These are phyloP conservation scores for Talaromyces islandicus DNA, from an alignment of 2,329 filamentous ascomycete species.

Conservation along the genomic window DNA sequence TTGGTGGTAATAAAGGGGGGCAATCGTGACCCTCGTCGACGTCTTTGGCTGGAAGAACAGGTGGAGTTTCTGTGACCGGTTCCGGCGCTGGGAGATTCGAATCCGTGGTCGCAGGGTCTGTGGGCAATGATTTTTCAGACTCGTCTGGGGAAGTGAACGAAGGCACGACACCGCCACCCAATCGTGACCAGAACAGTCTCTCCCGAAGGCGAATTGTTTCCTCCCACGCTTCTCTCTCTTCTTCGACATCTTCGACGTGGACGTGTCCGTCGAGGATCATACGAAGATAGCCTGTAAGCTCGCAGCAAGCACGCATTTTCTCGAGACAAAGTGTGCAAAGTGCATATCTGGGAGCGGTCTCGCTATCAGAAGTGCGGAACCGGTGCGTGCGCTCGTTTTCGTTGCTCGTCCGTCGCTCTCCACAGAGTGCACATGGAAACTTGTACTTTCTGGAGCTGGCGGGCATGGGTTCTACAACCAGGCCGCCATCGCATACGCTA, in stretches of 20 bases:
- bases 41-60: neutral
- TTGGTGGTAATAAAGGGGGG: slow-evolving; percentile 5
- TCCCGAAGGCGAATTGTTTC: slow-evolving; percentile 85
- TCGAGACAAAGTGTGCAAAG: slow-evolving; percentile 83
- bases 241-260: slow-evolving; percentile 74
- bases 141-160: slow-evolving; percentile 35
- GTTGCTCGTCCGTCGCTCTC: slow-evolving; percentile 68
- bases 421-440: slow-evolving; percentile 77
- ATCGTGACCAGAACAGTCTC: slow-evolving; percentile 93
- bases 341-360: slow-evolving; percentile 81
- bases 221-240: slow-evolving; percentile 87
- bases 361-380: slow-evolving; percentile 81
- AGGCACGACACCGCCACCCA: slow-evolving; percentile 87
- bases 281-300: slow-evolving; percentile 84
- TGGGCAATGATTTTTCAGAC: slow-evolving; percentile 16
- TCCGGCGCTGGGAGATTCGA: neutral
- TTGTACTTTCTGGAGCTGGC: slow-evolving; percentile 47
- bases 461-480: slow-evolving; percentile 85
- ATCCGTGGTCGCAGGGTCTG: neutral
- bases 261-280: slow-evolving; percentile 92
- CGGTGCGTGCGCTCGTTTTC: slow-evolving; percentile 73
- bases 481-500: slow-evolving; percentile 74
- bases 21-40: slow-evolving; percentile 1
- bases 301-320: slow-evolving; percentile 79
- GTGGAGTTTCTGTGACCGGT: neutral